A percentile compares a stretch with the other conserved stretches of the same genome.
Evolutionary conservation across 257 asterid species (phyloP).

Genomic region (Petrea volubilis): DNA sequence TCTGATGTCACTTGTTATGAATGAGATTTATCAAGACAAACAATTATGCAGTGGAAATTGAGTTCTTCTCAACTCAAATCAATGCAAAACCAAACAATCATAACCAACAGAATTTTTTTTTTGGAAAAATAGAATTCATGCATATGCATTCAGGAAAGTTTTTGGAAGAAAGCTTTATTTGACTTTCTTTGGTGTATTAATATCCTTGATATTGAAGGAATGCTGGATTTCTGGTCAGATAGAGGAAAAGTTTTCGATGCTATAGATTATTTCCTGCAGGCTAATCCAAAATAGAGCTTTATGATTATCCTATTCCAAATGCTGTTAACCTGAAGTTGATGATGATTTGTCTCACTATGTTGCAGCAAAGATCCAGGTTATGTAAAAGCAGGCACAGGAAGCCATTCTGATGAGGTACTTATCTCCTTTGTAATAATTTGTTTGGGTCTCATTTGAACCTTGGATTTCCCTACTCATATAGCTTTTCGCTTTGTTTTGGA

Average conservation of each 20-base stretch:
- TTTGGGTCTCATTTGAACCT: constrained; percentile 16
- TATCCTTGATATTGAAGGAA: background rate
- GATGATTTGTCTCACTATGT: constrained; percentile 34
- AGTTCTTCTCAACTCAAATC: too few species aligned
- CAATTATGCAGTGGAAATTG: too few species aligned
- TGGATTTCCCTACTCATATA: background rate
- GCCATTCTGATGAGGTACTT: constrained; percentile 70
- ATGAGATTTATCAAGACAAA: too few species aligned
- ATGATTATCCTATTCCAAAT: constrained; percentile 6
- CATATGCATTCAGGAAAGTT: background rate
- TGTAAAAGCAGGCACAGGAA: constrained; percentile 40
- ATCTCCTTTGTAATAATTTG: constrained; percentile 21
- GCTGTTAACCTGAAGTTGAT: constrained; percentile 23
- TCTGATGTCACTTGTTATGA: too few species aligned
- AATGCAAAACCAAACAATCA: too few species aligned
- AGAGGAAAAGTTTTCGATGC: background rate
- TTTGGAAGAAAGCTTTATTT: background rate
- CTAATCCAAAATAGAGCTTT: constrained; percentile 12
- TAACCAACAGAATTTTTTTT: too few species aligned
- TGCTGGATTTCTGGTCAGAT: background rate
- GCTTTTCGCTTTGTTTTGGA: constrained; percentile 9
- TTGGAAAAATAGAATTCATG: background rate
- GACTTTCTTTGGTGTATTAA: background rate
- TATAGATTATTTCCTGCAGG: background rate
- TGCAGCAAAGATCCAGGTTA: constrained; percentile 96